These are phyloP conservation scores for Glebionis coronaria DNA, from an alignment of 129 eudicot genomes.

Conservation along the genomic window DNA sequence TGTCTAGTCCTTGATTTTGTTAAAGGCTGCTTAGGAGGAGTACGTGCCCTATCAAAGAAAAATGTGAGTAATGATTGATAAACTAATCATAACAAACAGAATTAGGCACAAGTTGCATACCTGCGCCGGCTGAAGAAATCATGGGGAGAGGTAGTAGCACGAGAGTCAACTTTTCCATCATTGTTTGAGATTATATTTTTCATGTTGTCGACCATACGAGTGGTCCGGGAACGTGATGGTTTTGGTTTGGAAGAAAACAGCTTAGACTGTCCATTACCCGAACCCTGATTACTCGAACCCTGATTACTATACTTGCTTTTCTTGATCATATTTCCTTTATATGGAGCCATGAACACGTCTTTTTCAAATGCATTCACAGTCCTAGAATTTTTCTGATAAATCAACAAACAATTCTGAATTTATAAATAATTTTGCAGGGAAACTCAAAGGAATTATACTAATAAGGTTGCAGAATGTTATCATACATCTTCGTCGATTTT, in stretches of 20 bases:
- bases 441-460: constrained; percentile 7
- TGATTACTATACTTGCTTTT: background rate
- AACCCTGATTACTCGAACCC: constrained; percentile 1
- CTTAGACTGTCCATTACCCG: constrained; percentile 22
- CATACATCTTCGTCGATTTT: constrained; percentile 51
- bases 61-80: background rate
- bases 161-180: constrained; percentile 16
- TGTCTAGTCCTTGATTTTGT: constrained; percentile 32
- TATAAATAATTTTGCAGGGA: constrained; percentile 5
- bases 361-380: constrained; percentile 40
- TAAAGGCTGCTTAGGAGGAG: constrained; percentile 28
- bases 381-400: constrained; percentile 33
- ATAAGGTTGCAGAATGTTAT: constrained; percentile 1
- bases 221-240: constrained; percentile 32
- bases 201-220: constrained; percentile 21
- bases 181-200: constrained; percentile 32
- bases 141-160: constrained; percentile 34
- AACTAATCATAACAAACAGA: constrained; percentile 3
- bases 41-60: constrained; percentile 28
- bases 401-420: background rate
- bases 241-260: constrained; percentile 36
- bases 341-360: constrained; percentile 26
- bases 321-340: constrained; percentile 30
- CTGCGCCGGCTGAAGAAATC: constrained; percentile 9
- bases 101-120: constrained; percentile 26